These are phyloP conservation scores for Tulasnella sp. DNA, from an alignment of 768 basidiomycete genomes.

Conservation along the genomic window DNA sequence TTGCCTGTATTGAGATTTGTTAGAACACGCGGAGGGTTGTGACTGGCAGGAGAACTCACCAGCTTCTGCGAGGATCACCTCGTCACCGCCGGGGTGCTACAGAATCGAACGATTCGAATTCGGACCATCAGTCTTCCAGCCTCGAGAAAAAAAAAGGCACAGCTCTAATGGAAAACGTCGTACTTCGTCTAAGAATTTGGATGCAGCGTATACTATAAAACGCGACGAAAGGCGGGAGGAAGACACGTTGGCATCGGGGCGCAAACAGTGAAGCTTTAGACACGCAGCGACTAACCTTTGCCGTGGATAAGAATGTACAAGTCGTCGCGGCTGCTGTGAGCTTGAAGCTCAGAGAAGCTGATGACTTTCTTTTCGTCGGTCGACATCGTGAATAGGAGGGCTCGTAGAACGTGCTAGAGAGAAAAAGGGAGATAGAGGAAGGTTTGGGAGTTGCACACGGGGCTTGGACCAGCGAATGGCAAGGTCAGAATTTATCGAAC, in stretches of 20 bases:
- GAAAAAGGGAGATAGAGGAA: constrained; percentile 2
- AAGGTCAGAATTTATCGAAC: constrained; percentile 10
- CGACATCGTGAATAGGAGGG: neutral
- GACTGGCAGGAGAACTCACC: constrained; percentile 52
- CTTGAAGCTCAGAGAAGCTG: constrained; percentile 66
- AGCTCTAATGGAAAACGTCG: constrained; percentile 31
- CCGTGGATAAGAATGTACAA: constrained; percentile 80
- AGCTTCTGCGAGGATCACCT: constrained; percentile 90
- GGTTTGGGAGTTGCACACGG: neutral
- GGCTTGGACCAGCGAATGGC: neutral
- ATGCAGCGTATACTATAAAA: constrained; percentile 80
- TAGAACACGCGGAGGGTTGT: constrained; percentile 7
- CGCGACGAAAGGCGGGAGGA: constrained; percentile 22
- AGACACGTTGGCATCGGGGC: constrained; percentile 22
- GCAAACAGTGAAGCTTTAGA: neutral
- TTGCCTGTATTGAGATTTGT: constrained; percentile 52
- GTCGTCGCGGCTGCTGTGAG: constrained; percentile 66
- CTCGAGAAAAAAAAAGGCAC: neutral
- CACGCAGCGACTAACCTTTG: constrained; percentile 56
- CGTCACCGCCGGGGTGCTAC: constrained; percentile 96
- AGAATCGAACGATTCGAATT: constrained; percentile 1
- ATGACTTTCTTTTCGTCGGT: constrained; percentile 35
- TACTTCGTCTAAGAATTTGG: constrained; percentile 94
- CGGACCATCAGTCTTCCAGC: neutral
- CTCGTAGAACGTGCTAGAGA: neutral